phyloP scores from a whole-genome alignment of 176 grass and related monocot genomes.

The Carex scoparia region DNA sequence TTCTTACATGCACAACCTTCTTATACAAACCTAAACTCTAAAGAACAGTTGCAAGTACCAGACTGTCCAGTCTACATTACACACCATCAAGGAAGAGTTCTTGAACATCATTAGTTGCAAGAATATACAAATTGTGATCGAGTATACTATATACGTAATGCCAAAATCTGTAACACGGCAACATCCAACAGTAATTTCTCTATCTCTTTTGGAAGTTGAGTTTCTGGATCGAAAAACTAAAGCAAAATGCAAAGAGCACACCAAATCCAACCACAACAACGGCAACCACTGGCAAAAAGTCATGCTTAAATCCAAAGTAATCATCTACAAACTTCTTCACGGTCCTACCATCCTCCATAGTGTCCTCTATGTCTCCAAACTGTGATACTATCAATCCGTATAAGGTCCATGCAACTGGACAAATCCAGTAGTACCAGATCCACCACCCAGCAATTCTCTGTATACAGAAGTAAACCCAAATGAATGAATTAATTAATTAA shows the following conservation, averaged over 20 bases:
- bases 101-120: background rate
- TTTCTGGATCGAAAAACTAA: conserved; percentile 66
- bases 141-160: background rate
- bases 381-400: conserved; percentile 67
- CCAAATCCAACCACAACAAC: conserved; percentile 38
- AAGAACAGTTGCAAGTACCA: background rate
- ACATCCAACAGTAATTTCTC: background rate
- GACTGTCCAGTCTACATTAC: background rate
- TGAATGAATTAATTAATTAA: background rate
- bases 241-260: conserved; percentile 52
- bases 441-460: conserved; percentile 80
- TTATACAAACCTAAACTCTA: background rate
- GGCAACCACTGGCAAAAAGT: conserved; percentile 54
- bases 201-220: conserved; percentile 90
- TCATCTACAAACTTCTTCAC: conserved; percentile 40
- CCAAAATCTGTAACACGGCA: background rate
- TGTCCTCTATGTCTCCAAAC: conserved; percentile 48
- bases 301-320: conserved; percentile 72
- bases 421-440: conserved; percentile 78
- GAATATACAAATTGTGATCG: background rate
- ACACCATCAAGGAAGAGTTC: background rate
- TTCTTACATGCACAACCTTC: background rate
- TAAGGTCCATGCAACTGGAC: conserved; percentile 69
- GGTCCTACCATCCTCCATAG: conserved; percentile 17
- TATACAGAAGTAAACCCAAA: background rate